These are phyloP conservation scores for Globisporangium orthogonon DNA, from an alignment of 352 stramenopile genomes.

Conservation along the genomic window DNA sequence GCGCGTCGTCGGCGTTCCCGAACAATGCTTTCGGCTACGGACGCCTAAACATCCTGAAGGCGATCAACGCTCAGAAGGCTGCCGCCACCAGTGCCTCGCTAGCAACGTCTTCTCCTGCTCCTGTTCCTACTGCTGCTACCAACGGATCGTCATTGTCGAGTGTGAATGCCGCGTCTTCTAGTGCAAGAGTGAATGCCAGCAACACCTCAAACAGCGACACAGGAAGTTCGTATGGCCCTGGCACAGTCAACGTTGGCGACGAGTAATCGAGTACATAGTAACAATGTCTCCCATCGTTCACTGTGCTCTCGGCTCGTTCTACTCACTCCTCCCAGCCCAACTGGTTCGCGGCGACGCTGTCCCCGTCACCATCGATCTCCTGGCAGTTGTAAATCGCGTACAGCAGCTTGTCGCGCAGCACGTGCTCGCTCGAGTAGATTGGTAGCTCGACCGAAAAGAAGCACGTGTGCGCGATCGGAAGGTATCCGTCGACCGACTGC, in stretches of 20 bases:
- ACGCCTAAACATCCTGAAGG: conserved; percentile 32
- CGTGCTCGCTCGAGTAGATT: conserved; percentile 84
- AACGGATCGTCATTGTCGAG: not conserved
- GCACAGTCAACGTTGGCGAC: conserved; percentile 12
- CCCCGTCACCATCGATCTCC: conserved; percentile 88
- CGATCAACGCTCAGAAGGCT: conserved; percentile 15
- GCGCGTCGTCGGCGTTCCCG: conserved; percentile 19
- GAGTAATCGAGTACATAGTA: not conserved
- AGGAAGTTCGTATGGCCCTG: conserved; percentile 4
- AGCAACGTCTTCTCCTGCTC: not conserved
- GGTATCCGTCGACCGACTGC: conserved; percentile 65
- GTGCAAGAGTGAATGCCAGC: not conserved
- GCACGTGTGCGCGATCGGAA: conserved; percentile 97
- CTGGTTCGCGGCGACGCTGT: conserved; percentile 76
- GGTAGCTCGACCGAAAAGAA: conserved; percentile 97
- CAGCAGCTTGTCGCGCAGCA: conserved; percentile 72
- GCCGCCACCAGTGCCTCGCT: not conserved
- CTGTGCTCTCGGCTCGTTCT: not conserved
- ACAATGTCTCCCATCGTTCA: not conserved
- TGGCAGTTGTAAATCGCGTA: conserved; percentile 94
- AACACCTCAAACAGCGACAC: not conserved
- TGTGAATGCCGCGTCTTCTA: not conserved
- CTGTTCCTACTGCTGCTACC: not conserved
- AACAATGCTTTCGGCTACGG: conserved; percentile 60
- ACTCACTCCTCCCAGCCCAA: conserved; percentile 72